Conservation (phyloP, 805 yeast genomes). For the Kodamaea jinghongensis region DNA sequence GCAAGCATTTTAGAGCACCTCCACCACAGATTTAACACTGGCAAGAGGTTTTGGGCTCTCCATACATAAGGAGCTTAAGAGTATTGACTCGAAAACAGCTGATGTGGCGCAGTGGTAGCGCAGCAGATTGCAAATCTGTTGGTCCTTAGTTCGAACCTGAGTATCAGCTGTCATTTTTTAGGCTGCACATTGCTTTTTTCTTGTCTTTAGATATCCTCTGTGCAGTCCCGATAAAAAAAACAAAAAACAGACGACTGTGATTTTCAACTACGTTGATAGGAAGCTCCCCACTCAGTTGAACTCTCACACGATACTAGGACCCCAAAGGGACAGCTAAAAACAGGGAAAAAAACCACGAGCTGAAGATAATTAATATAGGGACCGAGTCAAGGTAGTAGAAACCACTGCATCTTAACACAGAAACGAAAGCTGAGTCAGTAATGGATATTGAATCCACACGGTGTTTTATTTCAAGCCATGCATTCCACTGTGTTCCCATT, state of each 20-base stretch:
- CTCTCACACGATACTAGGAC: slow-evolving; percentile 4
- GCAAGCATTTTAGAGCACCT: no score
- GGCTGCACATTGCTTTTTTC: slow-evolving; percentile 11
- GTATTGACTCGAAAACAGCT: slow-evolving; percentile 38
- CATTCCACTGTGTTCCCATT: slow-evolving; percentile 26
- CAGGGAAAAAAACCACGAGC: neutral
- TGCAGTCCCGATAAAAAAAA: slow-evolving; percentile 4
- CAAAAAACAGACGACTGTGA: slow-evolving; percentile 5
- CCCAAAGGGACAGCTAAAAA: neutral
- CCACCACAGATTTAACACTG: no score
- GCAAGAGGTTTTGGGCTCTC: no score
- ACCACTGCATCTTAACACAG: neutral
- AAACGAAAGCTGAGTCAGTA: no score
- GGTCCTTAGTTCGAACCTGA: slow-evolving; percentile 98
- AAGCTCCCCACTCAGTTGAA: slow-evolving; percentile 1
- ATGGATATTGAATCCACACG: slow-evolving; percentile 17
- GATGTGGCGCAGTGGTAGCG: slow-evolving; percentile 98
- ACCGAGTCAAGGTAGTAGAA: neutral
- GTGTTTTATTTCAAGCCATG: slow-evolving; percentile 24
- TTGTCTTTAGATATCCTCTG: neutral
- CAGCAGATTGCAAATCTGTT: slow-evolving; percentile 98
- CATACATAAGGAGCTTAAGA: no score
- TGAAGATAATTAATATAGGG: neutral
- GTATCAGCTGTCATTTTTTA: slow-evolving; percentile 70
- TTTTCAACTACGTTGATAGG: slow-evolving; percentile 3